Base-by-base conservation (phyloP, 2,329 filamentous ascomycete species). In the Talaromyces albobiverticillius region DNA sequence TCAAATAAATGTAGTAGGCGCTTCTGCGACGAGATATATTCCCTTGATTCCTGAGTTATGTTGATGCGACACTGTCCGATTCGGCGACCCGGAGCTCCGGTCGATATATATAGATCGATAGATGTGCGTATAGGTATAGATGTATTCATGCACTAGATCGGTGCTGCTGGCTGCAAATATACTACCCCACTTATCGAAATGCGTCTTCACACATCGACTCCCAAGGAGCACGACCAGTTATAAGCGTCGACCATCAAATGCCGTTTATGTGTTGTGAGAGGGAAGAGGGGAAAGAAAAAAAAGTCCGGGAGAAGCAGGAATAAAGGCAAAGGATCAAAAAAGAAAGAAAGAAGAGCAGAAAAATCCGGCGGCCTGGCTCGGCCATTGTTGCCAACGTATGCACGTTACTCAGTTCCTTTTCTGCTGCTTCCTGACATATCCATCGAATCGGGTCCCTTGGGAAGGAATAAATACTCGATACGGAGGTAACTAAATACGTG, bases 151-250 rank as follows among this genome's bases (percentile, higher is more conserved):
- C n/a, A n/a, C n/a, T n/a, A n/a, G n/a, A n/a, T n/a, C n/a, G n/a
- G n/a, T n/a, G n/a, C n/a, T n/a, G n/a, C n/a, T n/a, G n/a, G n/a
- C n/a, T n/a, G n/a, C n/a, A n/a, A n/a, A n/a, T n/a, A n/a, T n/a
- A n/a, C n/a, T n/a, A 20, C 3, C 36, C 36, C 16, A 16, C 36
- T 40, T 40, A 40, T 40, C 36, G 36, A 22, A 6, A 13, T 20
- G 16, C 4, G 20, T 13, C 47, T 41, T 50, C 47, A 42, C n/a
- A 31, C 47, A 31, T 51, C 26, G 48, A 51, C 48, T 43, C 48
- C 48, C 18, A 43, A 51, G 48, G 48, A 51, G 48, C 38, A 22
- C 26, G 38, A 43, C 22, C 8, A 29, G 26, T 9, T 32, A 43
- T 23, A 38, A 31, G n/a, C 18, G 20, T 34, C 36, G 23, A 51